Percentiles rank a stretch among this genome's conserved stretches.
Evolutionary conservation across 2,329 filamentous ascomycete genomes (phyloP).

Genomic region (Pseudogymnoascus sp.): DNA sequence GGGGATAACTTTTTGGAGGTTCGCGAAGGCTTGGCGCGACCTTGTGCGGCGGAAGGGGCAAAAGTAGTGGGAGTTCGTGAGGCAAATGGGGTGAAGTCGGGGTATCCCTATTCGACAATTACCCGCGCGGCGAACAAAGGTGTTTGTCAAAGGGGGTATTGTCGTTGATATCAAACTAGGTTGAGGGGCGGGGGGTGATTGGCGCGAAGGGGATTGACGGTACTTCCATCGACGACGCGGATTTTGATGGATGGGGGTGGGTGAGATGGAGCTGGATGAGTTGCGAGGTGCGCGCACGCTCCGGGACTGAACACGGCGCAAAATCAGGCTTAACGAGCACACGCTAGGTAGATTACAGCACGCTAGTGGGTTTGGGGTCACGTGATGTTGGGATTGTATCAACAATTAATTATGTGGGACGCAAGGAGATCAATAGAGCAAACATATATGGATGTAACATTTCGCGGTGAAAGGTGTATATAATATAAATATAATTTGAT

Average conservation of each 20-base stretch:
- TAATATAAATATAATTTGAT: background rate
- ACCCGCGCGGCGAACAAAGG: background rate
- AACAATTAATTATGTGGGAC: background rate
- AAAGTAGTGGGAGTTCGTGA: background rate
- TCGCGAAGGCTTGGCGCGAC: conserved; percentile 27
- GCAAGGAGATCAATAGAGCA: background rate
- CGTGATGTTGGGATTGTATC: background rate
- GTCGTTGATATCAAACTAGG: conserved; percentile 11
- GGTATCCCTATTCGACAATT: background rate
- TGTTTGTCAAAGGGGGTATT: background rate
- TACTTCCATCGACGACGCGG: conserved; percentile 8
- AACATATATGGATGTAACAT: background rate
- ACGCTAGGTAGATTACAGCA: background rate
- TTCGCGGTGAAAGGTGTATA: background rate
- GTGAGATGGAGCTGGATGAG: conserved; percentile 9
- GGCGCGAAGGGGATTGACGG: conserved; percentile 8
- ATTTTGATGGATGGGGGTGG: conserved; percentile 9
- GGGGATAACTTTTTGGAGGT: conserved; percentile 22
- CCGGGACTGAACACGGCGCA: background rate
- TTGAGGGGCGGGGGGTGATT: conserved; percentile 8
- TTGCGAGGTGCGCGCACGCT: conserved; percentile 6
- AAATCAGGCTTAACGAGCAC: conserved; percentile 7
- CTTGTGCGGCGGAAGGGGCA: background rate
- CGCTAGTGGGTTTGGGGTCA: background rate
- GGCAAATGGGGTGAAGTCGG: background rate